These are phyloP conservation scores for Lentinus brumalis DNA, from an alignment of 768 basidiomycete genomes.

Conservation along the genomic window DNA sequence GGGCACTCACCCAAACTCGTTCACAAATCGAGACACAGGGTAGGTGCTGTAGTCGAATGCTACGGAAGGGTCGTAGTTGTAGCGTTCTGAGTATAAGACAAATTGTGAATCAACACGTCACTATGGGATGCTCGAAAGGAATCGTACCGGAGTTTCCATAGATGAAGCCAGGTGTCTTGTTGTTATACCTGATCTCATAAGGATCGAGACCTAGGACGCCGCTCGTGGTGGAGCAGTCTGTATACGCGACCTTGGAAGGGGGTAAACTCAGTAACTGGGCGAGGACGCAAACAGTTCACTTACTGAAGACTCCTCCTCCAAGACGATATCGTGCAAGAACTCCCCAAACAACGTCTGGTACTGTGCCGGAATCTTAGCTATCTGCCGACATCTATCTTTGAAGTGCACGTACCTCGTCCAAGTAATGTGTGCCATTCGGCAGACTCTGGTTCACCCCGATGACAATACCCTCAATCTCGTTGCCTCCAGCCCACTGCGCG, in stretches of 20 bases:
- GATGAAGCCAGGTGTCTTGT: slow-evolving; percentile 52
- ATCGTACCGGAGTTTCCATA: slow-evolving; percentile 53
- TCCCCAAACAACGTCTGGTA: slow-evolving; percentile 55
- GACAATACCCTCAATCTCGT: slow-evolving; percentile 61
- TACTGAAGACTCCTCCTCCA: slow-evolving; percentile 53
- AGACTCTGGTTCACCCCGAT: slow-evolving; percentile 37
- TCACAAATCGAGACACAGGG: slow-evolving; percentile 52
- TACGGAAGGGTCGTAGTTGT: slow-evolving; percentile 53
- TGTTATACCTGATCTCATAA: slow-evolving; percentile 50
- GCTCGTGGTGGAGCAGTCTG: slow-evolving; percentile 59
- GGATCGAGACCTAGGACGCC: slow-evolving; percentile 59
- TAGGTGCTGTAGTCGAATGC: slow-evolving; percentile 59
- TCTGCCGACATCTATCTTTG: neutral
- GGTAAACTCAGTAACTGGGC: neutral
- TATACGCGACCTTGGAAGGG: slow-evolving; percentile 47
- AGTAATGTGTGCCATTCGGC: slow-evolving; percentile 49
- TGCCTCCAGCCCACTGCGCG: slow-evolving; percentile 64
- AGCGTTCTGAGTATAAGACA: slow-evolving; percentile 43
- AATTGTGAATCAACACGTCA: too few species aligned
- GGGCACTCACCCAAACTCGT: slow-evolving; percentile 53
- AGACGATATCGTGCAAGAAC: slow-evolving; percentile 49
- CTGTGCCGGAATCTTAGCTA: slow-evolving; percentile 27
- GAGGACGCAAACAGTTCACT: slow-evolving; percentile 3
- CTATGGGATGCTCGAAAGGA: neutral
- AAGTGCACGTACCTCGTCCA: slow-evolving; percentile 45